Conservation (phyloP, 768 basidiomycete genomes). For the Termitomyces heimii region DNA sequence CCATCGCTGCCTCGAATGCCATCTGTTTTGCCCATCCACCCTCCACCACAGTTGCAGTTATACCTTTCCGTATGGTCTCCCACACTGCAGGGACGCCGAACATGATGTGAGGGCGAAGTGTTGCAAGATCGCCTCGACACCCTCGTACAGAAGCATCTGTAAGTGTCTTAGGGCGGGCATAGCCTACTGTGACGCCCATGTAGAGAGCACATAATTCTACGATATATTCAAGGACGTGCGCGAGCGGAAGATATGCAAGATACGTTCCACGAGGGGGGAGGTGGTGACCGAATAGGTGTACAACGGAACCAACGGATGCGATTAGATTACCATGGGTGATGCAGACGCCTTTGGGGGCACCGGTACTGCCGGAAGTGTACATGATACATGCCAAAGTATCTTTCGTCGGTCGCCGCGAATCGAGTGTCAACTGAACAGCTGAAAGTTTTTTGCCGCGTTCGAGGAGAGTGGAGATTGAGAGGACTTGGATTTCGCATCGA, state of each 20-base stretch:
- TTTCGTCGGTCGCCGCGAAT: slow-evolving; percentile 37
- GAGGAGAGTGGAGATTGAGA: slow-evolving; percentile 67
- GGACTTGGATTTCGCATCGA: slow-evolving; percentile 50
- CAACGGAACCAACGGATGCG: slow-evolving; percentile 78
- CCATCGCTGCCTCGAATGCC: slow-evolving; percentile 76
- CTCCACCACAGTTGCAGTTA: slow-evolving; percentile 70
- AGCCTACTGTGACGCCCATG: slow-evolving; percentile 78
- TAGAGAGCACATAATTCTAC: slow-evolving; percentile 78
- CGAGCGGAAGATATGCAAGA: slow-evolving; percentile 90
- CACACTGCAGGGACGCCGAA: slow-evolving; percentile 95
- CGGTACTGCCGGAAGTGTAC: slow-evolving; percentile 88
- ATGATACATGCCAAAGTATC: slow-evolving; percentile 47
- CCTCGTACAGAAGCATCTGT: slow-evolving; percentile 91
- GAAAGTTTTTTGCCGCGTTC: slow-evolving; percentile 48
- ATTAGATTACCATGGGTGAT: slow-evolving; percentile 85
- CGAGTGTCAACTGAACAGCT: slow-evolving; percentile 31
- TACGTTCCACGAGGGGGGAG: slow-evolving; percentile 55
- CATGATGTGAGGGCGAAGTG: slow-evolving; percentile 82
- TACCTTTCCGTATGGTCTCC: slow-evolving; percentile 96
- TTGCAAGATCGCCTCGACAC: slow-evolving; percentile 76
- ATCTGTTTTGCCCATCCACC: slow-evolving; percentile 61
- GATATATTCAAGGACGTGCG: slow-evolving; percentile 93
- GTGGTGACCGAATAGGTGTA: slow-evolving; percentile 62
- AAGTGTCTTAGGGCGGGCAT: slow-evolving; percentile 91
- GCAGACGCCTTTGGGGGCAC: slow-evolving; percentile 90